Percentiles rank a stretch among this genome's conserved stretches.
Evolutionary conservation across 1,284 basidiomycete genomes (phyloP).

Genomic region (Erythrobasidium hasegawianum): DNA sequence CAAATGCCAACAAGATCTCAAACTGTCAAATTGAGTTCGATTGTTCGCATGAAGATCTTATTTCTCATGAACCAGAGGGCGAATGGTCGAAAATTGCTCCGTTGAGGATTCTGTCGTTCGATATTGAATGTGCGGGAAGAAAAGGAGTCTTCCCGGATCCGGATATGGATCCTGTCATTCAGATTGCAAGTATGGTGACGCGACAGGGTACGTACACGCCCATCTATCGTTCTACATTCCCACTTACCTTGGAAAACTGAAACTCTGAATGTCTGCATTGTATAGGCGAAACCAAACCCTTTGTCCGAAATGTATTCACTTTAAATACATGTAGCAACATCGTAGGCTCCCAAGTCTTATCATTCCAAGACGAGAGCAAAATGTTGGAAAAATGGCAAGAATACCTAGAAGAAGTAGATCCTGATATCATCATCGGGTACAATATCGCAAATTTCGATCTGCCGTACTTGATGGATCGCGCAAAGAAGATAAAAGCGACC

Average conservation of each 20-base stretch:
- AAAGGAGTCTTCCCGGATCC: constrained; percentile 94
- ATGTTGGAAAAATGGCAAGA: constrained; percentile 75
- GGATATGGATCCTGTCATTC: constrained; percentile 82
- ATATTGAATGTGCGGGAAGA: constrained; percentile 93
- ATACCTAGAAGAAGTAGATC: constrained; percentile 81
- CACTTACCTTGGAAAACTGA: not conserved
- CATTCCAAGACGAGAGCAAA: constrained; percentile 67
- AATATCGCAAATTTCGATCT: constrained; percentile 89
- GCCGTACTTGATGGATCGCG: constrained; percentile 86
- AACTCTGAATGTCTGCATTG: not conserved
- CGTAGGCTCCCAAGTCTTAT: constrained; percentile 88
- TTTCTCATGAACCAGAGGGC: constrained; percentile 83
- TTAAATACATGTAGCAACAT: constrained; percentile 88
- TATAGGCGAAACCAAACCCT: constrained; percentile 79
- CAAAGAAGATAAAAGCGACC: constrained; percentile 66
- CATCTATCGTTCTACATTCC: no score
- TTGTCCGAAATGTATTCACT: constrained; percentile 93
- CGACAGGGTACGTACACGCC: constrained; percentile 64
- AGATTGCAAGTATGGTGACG: constrained; percentile 97
- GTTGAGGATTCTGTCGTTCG: constrained; percentile 85
- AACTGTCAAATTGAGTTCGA: constrained; percentile 80
- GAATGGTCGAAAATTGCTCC: constrained; percentile 86
- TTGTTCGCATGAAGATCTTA: constrained; percentile 64
- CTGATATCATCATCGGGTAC: constrained; percentile 90
- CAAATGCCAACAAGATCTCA: constrained; percentile 62